phyloP scores from a whole-genome alignment of 441 rosid genomes.

The Cnidoscolus chayamansa region DNA sequence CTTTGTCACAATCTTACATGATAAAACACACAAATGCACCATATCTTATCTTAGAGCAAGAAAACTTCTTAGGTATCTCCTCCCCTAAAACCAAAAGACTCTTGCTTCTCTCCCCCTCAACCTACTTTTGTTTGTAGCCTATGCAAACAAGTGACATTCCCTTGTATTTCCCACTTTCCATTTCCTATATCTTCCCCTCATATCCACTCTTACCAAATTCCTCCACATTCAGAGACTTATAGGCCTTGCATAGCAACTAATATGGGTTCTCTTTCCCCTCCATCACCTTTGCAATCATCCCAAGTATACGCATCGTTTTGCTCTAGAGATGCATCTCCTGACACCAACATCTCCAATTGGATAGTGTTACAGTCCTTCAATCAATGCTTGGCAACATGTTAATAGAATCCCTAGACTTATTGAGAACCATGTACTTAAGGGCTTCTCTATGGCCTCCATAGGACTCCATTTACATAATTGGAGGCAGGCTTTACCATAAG shows the following conservation, averaged over 20 bases:
- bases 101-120: not conserved
- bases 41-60: not conserved
- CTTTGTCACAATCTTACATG: not conserved
- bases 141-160: conserved; percentile 11
- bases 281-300: not conserved
- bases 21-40: not conserved
- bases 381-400: conserved; percentile 33
- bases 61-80: not conserved
- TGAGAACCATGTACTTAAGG: conserved; percentile 36
- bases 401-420: conserved; percentile 29
- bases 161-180: conserved; percentile 11
- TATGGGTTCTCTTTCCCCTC: conserved; percentile 30
- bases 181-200: conserved; percentile 18
- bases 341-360: conserved; percentile 31
- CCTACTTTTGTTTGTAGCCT: conserved; percentile 3
- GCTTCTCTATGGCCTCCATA: conserved; percentile 38
- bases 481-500: conserved; percentile 36
- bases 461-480: conserved; percentile 34
- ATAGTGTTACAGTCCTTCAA: conserved; percentile 33
- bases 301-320: conserved; percentile 33
- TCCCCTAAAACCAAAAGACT: not conserved
- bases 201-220: conserved; percentile 13
- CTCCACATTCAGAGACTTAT: not conserved
- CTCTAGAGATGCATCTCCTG: conserved; percentile 20
- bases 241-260: not conserved